Evolutionary conservation across 179 eudicot genomes (phyloP), one percentile per base, ranked within the genome.

Genomic region (Heliamphora pulchella): DNA sequence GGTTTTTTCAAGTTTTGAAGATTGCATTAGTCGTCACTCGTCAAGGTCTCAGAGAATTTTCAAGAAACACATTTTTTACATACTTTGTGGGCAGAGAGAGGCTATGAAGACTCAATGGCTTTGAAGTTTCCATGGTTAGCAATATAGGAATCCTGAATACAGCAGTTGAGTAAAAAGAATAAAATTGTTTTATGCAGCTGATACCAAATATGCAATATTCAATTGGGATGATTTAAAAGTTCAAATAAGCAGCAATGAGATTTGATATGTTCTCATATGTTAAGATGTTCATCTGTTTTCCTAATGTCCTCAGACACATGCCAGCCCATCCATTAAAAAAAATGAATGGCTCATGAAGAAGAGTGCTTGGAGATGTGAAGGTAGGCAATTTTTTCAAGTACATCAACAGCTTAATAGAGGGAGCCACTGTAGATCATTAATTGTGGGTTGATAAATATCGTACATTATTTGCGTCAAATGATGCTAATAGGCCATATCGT

Each of bases 121-220:
- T 63, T 39, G 39, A 66, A 1, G 0, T 66, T 39, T 66, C 47
- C 47, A 66, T 31, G 70, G 70, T 22, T 8, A 65, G 67, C 20
- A n/a, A 20, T 11, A 18, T 18, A 18, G n/a, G 9, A 20, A 63
- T 39, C 46, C 70, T 65, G 9, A 39, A 9, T 65, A 65, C 46
- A 41, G 31, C 70, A 65, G 43, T 22, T 64, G 4, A 8, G 15
- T 2, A 13, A 31, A 5, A 8, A 31, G 22, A n/a, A n/a, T n/a
- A n/a, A n/a, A n/a, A n/a, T n/a, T 31, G 20, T 31, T 64, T 2
- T 8, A 64, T 7, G 13, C 22, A 31, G 51, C 51, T 48, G 8
- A 64, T 9, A 20, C 69, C 69, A 20, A 64, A n/a, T n/a, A n/a
- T n/a, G n/a, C 69, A 64, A 64, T 64, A 8, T 64, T 64, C 69